Evolutionary conservation across 164 flowering plant species (phyloP), one percentile per base, ranked within the genome.

Genomic region (Sextonia rubra): DNA sequence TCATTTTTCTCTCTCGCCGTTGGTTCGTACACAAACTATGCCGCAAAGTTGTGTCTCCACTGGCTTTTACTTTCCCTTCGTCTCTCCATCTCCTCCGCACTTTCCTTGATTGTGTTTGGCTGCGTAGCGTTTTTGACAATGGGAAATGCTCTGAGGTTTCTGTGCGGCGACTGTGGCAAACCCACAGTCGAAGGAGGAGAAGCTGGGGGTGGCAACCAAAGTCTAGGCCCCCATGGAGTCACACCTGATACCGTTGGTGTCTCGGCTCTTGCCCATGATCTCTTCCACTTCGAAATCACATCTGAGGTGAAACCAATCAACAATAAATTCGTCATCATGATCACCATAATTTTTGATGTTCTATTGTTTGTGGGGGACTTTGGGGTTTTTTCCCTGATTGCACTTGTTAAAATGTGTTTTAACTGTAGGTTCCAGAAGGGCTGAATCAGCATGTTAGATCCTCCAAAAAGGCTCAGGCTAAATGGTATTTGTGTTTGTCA

Each of bases 381-480:
- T 23, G 24, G 56, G 52, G 11, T 12, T 37, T 69, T 47, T 0
- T 15, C 20, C 12, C n/a, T 52, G 11, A 37, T 52, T 52, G n/a
- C 17, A 20, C 58, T 47, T 20, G 12, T 71, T 15, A 25, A 12
- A 27, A 32, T 12, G 1, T 52, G n/a, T 26, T 69, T 56, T 20
- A 4, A 30, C 73, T 69, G 52, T 44, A 94, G 99, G 97, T 92
- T 47, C 99, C 99, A 18, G 91, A 86, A 69, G 89, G 86, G 25
- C 90, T 94, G 20, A 61, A 82, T 60, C 79, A 79, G 72, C 88
- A 90, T 82, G 98, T 90, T 32, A 85, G 82, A 18, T 89, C 98
- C 0, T 91, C 99, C 15, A 89, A 81, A 83, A 91, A 88, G 72
- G 92, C 94, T 72, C 99, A 94, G 67, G 86, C 91, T 32, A 94